These are phyloP conservation scores for Hymenoscyphus fraxineus DNA, from an alignment of 2,329 filamentous ascomycete species.

Conservation along the genomic window DNA sequence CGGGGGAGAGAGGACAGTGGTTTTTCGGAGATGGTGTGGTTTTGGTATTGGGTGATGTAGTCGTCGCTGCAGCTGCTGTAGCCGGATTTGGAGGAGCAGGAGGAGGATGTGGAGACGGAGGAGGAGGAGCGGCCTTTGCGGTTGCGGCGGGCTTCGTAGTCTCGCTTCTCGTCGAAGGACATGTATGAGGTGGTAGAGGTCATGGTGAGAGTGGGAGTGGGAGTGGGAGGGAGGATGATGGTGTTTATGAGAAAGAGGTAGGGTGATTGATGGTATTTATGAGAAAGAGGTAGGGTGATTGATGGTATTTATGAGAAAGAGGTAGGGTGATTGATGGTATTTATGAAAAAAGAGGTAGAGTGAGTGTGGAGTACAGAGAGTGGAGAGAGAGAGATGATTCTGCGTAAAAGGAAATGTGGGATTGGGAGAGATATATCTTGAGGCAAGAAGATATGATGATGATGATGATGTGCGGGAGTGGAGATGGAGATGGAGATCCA, in stretches of 20 bases:
- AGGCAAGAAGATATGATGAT: neutral
- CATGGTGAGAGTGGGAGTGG: neutral
- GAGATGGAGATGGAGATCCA: neutral
- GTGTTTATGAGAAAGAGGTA: too few species aligned
- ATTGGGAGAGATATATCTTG: neutral
- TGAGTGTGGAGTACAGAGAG: too few species aligned
- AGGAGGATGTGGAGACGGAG: neutral
- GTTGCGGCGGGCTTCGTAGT: conserved; percentile 12
- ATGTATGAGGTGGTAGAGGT: neutral
- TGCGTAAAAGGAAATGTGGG: neutral
- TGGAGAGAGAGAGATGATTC: neutral
- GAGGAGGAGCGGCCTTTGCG: neutral
- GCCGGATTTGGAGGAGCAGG: conserved; percentile 3
- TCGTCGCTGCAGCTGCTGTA: neutral
- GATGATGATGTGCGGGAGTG: conserved; percentile 3
- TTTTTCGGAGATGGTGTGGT: conserved; percentile 1
- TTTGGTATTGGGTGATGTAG: neutral
- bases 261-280: too few species aligned
- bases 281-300: too few species aligned
- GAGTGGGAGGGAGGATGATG: neutral
- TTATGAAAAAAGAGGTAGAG: neutral
- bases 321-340: too few species aligned
- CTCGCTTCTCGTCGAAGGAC: conserved; percentile 11
- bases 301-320: too few species aligned
- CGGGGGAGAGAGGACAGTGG: conserved; percentile 4